A percentile compares a stretch with the other conserved stretches of the same genome.
phyloP scores from a whole-genome alignment of 352 stramenopile species.

The Pythium angustatum region DNA sequence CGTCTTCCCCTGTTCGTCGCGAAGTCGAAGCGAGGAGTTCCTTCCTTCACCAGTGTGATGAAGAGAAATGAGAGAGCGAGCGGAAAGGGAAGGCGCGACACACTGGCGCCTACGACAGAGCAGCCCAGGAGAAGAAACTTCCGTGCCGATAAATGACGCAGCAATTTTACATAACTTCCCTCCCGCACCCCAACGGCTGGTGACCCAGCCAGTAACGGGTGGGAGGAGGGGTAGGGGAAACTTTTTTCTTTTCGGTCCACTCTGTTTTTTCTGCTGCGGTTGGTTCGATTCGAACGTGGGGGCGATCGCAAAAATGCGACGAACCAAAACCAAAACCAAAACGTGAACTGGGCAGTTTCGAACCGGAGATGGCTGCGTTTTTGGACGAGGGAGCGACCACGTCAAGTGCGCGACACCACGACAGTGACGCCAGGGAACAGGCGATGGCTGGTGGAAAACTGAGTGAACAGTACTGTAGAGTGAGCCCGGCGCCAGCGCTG shows the following conservation, averaged over 20 bases:
- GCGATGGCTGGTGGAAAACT: no score
- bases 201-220: constrained; percentile 11
- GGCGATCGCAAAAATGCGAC: no score
- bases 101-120: no score
- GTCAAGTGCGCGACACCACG: constrained; percentile 10
- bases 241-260: not conserved
- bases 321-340: constrained; percentile 2
- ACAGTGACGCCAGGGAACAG: constrained; percentile 19
- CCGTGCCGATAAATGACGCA: constrained; percentile 7
- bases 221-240: constrained; percentile 11
- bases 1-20: no score
- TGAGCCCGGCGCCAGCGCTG: no score
- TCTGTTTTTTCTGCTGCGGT: constrained; percentile 14
- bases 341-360: constrained; percentile 18
- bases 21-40: constrained; percentile 11
- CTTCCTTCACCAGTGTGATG: constrained; percentile 27
- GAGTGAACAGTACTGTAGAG: no score
- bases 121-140: constrained; percentile 20
- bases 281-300: no score
- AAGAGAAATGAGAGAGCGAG: constrained; percentile 29
- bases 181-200: not conserved
- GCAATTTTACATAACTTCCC: no score
- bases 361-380: constrained; percentile 2
- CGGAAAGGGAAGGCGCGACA: not conserved
- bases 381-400: constrained; percentile 4